Percentiles rank a stretch among this genome's conserved stretches.
phyloP scores from a whole-genome alignment of 768 basidiomycete species.

The Leccinum arenicola region DNA sequence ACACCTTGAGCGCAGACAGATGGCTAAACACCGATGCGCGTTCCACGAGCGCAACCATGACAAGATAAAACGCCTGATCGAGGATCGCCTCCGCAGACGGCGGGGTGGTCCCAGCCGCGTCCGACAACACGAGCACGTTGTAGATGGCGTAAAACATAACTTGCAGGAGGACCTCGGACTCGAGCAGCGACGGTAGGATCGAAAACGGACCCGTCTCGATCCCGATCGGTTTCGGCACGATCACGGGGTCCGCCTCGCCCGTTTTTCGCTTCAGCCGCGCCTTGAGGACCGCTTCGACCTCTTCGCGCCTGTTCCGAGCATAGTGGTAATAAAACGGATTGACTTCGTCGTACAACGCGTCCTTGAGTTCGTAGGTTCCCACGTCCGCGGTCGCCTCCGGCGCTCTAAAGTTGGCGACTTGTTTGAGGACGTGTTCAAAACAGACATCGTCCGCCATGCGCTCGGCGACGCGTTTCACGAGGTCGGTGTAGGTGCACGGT shows the following conservation, averaged over 20 bases:
- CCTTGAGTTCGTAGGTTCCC: constrained; percentile 86
- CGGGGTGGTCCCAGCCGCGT: constrained; percentile 55
- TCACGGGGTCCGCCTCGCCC: constrained; percentile 60
- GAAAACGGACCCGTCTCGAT: constrained; percentile 70
- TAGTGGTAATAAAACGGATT: constrained; percentile 97
- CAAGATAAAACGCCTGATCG: constrained; percentile 83
- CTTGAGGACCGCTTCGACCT: constrained; percentile 76
- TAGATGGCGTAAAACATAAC: constrained; percentile 80
- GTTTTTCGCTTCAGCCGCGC: constrained; percentile 64
- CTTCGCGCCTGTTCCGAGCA: constrained; percentile 88
- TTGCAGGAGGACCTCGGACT: constrained; percentile 70
- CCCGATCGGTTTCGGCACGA: constrained; percentile 69
- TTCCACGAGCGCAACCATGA: constrained; percentile 83
- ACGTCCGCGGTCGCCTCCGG: constrained; percentile 77
- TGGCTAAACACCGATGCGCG: constrained; percentile 59
- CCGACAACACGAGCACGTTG: constrained; percentile 69
- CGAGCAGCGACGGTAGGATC: constrained; percentile 58
- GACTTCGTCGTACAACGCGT: constrained; percentile 80
- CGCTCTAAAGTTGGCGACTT: constrained; percentile 78
- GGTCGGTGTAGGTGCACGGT: constrained; percentile 84
- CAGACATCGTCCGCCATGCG: constrained; percentile 78
- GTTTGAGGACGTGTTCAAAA: constrained; percentile 74
- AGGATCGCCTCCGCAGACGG: constrained; percentile 86
- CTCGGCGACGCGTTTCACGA: constrained; percentile 89
- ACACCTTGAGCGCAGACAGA: constrained; percentile 51